Evolutionary conservation across 192 early-diverging fungal genomes (phyloP).

Genomic region (Podochytrium sp.): DNA sequence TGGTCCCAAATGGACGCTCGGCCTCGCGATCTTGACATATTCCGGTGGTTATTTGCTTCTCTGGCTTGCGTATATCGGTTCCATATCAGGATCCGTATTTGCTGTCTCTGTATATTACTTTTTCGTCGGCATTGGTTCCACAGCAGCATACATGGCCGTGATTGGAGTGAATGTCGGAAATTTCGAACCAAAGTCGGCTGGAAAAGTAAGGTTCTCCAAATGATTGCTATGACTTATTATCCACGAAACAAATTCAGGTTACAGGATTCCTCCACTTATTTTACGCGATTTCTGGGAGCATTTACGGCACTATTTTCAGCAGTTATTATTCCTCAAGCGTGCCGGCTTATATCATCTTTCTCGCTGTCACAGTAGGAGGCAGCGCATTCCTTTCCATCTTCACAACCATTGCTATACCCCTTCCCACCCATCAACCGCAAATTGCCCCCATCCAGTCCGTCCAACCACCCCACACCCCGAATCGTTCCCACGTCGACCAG

Average conservation of each 20-base stretch:
- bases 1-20: slow-evolving; percentile 31
- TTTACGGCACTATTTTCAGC: slow-evolving; percentile 34
- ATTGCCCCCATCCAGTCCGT: too few species aligned
- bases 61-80: slow-evolving; percentile 24
- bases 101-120: slow-evolving; percentile 37
- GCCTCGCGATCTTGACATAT: slow-evolving; percentile 11
- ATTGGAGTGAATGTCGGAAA: slow-evolving; percentile 36
- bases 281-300: slow-evolving; percentile 38
- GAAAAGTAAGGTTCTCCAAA: slow-evolving; percentile 3
- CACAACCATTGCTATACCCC: slow-evolving; percentile 1
- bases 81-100: slow-evolving; percentile 7
- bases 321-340: background rate
- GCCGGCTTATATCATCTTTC: slow-evolving; percentile 30
- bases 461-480: too few species aligned
- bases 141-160: slow-evolving; percentile 34
- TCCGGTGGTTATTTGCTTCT: slow-evolving; percentile 36
- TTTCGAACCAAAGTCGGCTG: slow-evolving; percentile 19
- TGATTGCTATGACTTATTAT: background rate
- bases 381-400: slow-evolving; percentile 21
- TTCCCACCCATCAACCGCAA: too few species aligned
- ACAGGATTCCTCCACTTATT: slow-evolving; percentile 38
- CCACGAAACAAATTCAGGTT: background rate
- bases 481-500: too few species aligned
- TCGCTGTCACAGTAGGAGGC: slow-evolving; percentile 16
- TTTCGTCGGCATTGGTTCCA: slow-evolving; percentile 28